phyloP scores from a whole-genome alignment of 805 yeast species.

The Aciculoconidium aculeatum region DNA sequence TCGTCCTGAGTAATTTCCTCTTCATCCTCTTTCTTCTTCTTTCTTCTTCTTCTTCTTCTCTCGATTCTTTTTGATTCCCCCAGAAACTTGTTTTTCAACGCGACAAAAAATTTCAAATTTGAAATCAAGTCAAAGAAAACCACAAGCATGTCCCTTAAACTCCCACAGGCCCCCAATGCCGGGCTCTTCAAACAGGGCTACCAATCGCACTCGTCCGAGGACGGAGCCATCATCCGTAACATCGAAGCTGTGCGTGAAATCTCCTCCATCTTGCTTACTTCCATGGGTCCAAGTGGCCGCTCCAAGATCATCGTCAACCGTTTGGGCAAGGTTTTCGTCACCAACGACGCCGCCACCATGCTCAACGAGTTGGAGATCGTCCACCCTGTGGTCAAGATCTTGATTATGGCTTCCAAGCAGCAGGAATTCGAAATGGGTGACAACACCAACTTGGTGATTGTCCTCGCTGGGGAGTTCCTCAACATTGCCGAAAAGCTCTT shows the following conservation, averaged over 20 bases:
- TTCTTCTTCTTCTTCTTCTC: not conserved
- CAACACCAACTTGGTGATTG: conserved; percentile 84
- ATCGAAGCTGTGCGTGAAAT: conserved; percentile 93
- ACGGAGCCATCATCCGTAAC: conserved; percentile 90
- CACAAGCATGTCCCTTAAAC: conserved; percentile 70
- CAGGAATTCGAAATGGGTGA: conserved; percentile 98
- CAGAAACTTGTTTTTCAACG: too few species aligned
- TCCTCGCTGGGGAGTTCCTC: conserved; percentile 88
- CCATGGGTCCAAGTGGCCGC: conserved; percentile 97
- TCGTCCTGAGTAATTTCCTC: too few species aligned
- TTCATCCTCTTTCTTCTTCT: not conserved
- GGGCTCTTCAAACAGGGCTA: conserved; percentile 96
- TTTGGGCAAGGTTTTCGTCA: conserved; percentile 77
- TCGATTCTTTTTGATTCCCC: too few species aligned
- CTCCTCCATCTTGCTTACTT: conserved; percentile 83
- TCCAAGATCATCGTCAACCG: conserved; percentile 92
- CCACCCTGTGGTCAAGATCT: conserved; percentile 94
- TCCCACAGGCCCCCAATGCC: conserved; percentile 89
- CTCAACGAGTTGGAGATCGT: conserved; percentile 87
- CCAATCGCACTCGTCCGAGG: conserved; percentile 78
- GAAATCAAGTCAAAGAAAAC: too few species aligned
- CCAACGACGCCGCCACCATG: conserved; percentile 98
- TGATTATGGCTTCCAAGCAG: conserved; percentile 95
- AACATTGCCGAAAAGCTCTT: conserved; percentile 81
- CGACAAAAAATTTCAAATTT: conserved; percentile 3